Base-by-base conservation (phyloP, 805 yeast genomes). In the Starmerella cellae region DNA sequence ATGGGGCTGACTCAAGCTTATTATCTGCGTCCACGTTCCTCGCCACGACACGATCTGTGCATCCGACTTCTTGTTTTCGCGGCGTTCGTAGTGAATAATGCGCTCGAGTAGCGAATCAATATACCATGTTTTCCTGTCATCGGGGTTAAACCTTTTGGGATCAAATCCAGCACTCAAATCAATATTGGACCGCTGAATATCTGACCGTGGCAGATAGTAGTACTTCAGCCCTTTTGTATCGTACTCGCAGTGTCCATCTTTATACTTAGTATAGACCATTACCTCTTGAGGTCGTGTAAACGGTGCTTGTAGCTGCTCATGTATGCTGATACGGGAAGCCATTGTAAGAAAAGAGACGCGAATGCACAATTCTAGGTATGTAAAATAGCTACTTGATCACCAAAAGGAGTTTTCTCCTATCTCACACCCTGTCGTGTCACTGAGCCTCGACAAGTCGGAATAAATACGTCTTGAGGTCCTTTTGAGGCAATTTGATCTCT, bases 31-130 rank as follows among this genome's bases (percentile, higher is more conserved):
- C 76, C 88, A 74, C 28, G 83, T 61, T 0, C 96, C 97, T 52
- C 96, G 68, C 71, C 82, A 84, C 0, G 95, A 77, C 19, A 91
- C 65, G 24, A 91, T 70, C 52, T 84, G 82, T 1, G 74, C 72
- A 23, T 71, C 70, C 2, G 73, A 55, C 46, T 71, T 75, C n/a
- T 53, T 53, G 1, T 66, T 67, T 5, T 63, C 60, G 16, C 55
- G 54, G 17, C 61, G 55, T 59, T 91, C 97, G 52, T 72, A 64
- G 5, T 62, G 51, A 46, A 66, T 62, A 5, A 91, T 55, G 1
- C 82, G 74, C 23, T 57, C 53, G 30, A 91, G 60, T 4, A 81
- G 61, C 0, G 78, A 74, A 34, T 69, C 67, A 41, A 87, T 67
- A 46, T 73, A 76, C 22, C 17, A n/a, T 1, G 37, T 24, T 18